Percentiles rank a stretch among this genome's conserved stretches.
These are phyloP conservation scores for Gigaspora rosea DNA, from an alignment of 192 early-diverging fungal genomes.

Conservation along the genomic window DNA sequence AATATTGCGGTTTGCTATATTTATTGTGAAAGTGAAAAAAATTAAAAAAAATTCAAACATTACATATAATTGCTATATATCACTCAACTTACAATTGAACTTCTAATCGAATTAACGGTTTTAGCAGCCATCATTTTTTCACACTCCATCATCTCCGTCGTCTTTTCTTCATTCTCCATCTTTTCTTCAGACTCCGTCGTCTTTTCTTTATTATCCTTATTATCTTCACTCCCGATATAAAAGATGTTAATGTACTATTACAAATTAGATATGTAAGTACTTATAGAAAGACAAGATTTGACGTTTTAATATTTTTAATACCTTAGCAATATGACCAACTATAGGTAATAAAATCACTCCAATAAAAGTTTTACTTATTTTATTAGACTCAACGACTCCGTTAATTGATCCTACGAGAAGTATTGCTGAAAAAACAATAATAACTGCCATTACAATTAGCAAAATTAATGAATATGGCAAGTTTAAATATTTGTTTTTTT, in stretches of 20 bases:
- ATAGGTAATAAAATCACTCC: slow-evolving; percentile 90
- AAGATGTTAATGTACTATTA: slow-evolving; percentile 77
- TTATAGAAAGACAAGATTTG: neutral
- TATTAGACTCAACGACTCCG: slow-evolving; percentile 66
- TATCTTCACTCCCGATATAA: slow-evolving; percentile 77
- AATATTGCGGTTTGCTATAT: slow-evolving; percentile 79
- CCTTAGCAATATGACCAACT: slow-evolving; percentile 86
- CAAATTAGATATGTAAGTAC: neutral
- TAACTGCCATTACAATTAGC: slow-evolving; percentile 66
- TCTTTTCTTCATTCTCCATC: no score
- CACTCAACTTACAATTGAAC: slow-evolving; percentile 58
- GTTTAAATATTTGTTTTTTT: slow-evolving; percentile 39
- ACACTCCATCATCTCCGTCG: no score
- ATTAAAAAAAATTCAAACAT: no score
- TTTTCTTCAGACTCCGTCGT: no score
- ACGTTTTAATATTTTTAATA: neutral
- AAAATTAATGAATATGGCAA: slow-evolving; percentile 30
- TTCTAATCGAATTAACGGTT: slow-evolving; percentile 84
- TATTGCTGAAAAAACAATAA: slow-evolving; percentile 82
- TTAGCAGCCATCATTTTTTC: slow-evolving; percentile 77
- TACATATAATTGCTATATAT: neutral
- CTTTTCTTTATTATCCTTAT: no score
- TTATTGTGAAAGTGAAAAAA: no score
- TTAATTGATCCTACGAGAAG: slow-evolving; percentile 83
- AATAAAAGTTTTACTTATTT: slow-evolving; percentile 79